phyloP scores from a whole-genome alignment of 192 early-diverging fungal genomes.

The Backusella tuberculispora region DNA sequence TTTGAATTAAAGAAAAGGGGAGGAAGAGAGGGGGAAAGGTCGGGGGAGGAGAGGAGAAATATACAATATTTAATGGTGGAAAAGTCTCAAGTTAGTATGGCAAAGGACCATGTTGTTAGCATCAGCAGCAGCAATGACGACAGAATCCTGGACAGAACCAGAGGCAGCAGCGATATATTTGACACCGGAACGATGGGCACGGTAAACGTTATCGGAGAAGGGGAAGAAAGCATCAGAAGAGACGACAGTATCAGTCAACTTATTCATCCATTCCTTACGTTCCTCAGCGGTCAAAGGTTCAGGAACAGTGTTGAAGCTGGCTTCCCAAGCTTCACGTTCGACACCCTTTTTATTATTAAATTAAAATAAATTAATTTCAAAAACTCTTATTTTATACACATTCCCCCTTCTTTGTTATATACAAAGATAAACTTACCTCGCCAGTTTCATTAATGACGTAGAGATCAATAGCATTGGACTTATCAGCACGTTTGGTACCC shows the following conservation, averaged over 20 bases:
- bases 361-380: background rate
- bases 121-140: constrained; percentile 83
- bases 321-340: constrained; percentile 79
- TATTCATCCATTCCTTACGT: constrained; percentile 73
- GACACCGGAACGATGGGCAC: constrained; percentile 85
- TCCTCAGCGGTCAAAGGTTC: constrained; percentile 77
- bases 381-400: background rate
- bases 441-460: constrained; percentile 91
- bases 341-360: constrained; percentile 31
- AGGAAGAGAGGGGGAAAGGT: background rate
- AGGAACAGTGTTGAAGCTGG: constrained; percentile 82
- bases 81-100: constrained; percentile 90
- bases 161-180: constrained; percentile 88
- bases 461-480: constrained; percentile 96
- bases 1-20: constrained; percentile 16
- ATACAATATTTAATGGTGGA: constrained; percentile 83
- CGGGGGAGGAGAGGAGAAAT: background rate
- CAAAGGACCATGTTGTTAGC: constrained; percentile 79
- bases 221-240: constrained; percentile 99
- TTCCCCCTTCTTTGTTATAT: background rate
- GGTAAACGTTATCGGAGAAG: constrained; percentile 94
- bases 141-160: constrained; percentile 89
- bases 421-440: constrained; percentile 44
- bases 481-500: constrained; percentile 90
- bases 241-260: constrained; percentile 77